Conservation (phyloP, 805 yeast species). For the Maudiozyma bulderi region DNA sequence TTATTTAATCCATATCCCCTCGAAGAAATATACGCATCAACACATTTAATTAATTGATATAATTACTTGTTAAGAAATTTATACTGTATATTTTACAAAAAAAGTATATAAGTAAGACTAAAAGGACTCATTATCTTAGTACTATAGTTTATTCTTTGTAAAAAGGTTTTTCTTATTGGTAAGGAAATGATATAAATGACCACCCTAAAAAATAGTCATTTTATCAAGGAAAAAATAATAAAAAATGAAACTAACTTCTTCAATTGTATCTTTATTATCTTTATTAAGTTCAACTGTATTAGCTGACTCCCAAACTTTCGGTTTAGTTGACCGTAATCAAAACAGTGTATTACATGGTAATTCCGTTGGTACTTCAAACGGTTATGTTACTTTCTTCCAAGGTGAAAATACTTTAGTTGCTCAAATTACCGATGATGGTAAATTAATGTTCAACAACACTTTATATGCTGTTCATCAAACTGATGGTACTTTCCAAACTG, state of each 20-base stretch:
- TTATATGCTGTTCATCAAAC: conserved; percentile 23
- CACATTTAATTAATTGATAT: too few species aligned
- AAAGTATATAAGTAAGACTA: too few species aligned
- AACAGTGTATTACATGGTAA: conserved; percentile 30
- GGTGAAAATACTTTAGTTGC: conserved; percentile 10
- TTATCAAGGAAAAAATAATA: too few species aligned
- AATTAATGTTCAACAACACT: conserved; percentile 21
- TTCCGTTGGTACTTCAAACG: conserved; percentile 8
- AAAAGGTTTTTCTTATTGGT: too few species aligned
- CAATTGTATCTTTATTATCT: conserved; percentile 20
- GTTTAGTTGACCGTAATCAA: conserved; percentile 29
- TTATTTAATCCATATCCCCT: too few species aligned
- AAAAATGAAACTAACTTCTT: conserved; percentile 4
- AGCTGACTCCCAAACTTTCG: conserved; percentile 33
- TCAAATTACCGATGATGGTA: conserved; percentile 27
- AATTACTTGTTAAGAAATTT: too few species aligned
- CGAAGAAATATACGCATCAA: too few species aligned
- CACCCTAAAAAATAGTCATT: too few species aligned
- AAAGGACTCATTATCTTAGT: too few species aligned
- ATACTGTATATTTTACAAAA: too few species aligned
- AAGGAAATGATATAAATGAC: too few species aligned
- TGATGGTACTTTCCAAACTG: conserved; percentile 16
- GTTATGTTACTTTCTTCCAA: conserved; percentile 7
- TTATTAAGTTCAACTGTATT: conserved; percentile 13
- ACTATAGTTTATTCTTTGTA: too few species aligned